Evolutionary conservation across 2,329 filamentous ascomycete genomes (phyloP).

Genomic region (Myriosclerotinia curreyana): DNA sequence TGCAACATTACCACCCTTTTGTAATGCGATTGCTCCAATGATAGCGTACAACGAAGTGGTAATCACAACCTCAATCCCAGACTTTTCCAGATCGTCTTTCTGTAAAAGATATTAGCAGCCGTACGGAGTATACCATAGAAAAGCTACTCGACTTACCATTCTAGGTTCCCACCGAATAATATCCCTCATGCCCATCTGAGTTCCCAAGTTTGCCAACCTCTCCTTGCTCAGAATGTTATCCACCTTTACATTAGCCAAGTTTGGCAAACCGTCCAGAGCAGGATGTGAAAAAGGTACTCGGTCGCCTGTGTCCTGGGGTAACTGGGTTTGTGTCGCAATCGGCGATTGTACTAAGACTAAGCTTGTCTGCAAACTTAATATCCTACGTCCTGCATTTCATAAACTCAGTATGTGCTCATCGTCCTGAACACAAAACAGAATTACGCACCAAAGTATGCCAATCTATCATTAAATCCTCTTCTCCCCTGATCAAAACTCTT

Average conservation of each 20-base stretch:
- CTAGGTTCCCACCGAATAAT: constrained; percentile 88
- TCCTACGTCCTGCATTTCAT: constrained; percentile 52
- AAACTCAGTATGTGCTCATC: constrained; percentile 27
- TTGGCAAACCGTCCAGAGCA: constrained; percentile 69
- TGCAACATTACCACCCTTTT: constrained; percentile 77
- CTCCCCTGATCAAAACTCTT: constrained; percentile 97
- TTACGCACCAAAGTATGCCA: constrained; percentile 78
- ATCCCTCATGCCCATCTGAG: constrained; percentile 65
- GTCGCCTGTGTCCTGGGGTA: constrained; percentile 47
- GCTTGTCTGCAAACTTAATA: constrained; percentile 59
- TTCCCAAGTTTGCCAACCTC: constrained; percentile 65
- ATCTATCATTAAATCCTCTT: constrained; percentile 88
- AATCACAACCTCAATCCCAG: constrained; percentile 72
- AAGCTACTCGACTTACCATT: constrained; percentile 53
- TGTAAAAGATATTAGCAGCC: constrained; percentile 38
- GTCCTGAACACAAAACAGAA: neutral
- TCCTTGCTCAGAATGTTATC: constrained; percentile 59
- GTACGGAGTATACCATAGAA: constrained; percentile 16
- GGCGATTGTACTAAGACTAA: constrained; percentile 54
- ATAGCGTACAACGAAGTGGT: constrained; percentile 79
- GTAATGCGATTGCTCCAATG: constrained; percentile 83
- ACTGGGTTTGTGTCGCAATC: constrained; percentile 35
- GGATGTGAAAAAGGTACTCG: constrained; percentile 66
- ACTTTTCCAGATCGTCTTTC: constrained; percentile 65
- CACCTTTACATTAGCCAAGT: constrained; percentile 62